A percentile compares a stretch with the other conserved stretches of the same genome.
Conservation (phyloP, 768 basidiomycete species). For the Scleroderma citrinum region DNA sequence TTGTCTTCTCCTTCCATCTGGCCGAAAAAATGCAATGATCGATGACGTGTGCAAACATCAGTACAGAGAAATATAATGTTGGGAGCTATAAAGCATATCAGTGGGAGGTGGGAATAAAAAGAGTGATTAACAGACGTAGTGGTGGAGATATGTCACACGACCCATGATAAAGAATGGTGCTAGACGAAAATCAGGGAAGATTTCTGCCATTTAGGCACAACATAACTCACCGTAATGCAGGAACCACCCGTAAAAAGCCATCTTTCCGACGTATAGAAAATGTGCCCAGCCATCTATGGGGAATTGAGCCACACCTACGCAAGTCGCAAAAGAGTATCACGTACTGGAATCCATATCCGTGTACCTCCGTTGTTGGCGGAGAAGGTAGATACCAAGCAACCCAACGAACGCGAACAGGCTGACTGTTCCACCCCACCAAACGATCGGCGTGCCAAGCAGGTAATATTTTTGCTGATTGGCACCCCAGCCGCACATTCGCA, state of each 20-base stretch:
- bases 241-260: slow-evolving; percentile 88
- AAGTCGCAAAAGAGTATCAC: slow-evolving; percentile 22
- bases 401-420: slow-evolving; percentile 55
- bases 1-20: slow-evolving; percentile 55
- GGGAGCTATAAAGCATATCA: slow-evolving; percentile 55
- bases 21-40: slow-evolving; percentile 92
- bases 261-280: slow-evolving; percentile 87
- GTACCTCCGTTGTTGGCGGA: slow-evolving; percentile 85
- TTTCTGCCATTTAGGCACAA: background rate
- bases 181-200: slow-evolving; percentile 25
- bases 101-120: background rate
- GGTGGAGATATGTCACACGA: slow-evolving; percentile 92
- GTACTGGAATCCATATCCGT: slow-evolving; percentile 83
- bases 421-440: slow-evolving; percentile 80
- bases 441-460: slow-evolving; percentile 83
- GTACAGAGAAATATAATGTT: slow-evolving; percentile 92
- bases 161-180: slow-evolving; percentile 99
- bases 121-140: slow-evolving; percentile 62
- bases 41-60: slow-evolving; percentile 85
- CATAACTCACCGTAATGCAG: slow-evolving; percentile 74
- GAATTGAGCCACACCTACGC: slow-evolving; percentile 1
- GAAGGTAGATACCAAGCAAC: slow-evolving; percentile 60
- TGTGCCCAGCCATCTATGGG: slow-evolving; percentile 84
- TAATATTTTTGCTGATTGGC: slow-evolving; percentile 87
- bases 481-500: slow-evolving; percentile 98